phyloP scores from a whole-genome alignment of 352 stramenopile species.

The Pythium phragmitis region DNA sequence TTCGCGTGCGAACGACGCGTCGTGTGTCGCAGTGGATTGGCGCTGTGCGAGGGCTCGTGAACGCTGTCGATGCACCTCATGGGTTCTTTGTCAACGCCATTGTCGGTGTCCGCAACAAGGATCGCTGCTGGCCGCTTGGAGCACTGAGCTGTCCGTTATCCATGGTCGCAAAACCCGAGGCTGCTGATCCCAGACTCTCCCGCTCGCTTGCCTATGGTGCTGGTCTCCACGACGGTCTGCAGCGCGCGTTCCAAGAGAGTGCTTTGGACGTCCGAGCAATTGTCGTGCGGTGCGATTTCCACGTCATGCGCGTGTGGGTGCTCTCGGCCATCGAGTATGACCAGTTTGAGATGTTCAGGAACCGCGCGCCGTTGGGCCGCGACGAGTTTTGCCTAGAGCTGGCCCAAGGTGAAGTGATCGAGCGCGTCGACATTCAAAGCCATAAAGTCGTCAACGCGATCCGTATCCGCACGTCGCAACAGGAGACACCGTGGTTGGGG shows the following conservation, averaged over 20 bases:
- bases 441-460: conserved; percentile 27
- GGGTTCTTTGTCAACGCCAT: conserved; percentile 24
- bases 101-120: background rate
- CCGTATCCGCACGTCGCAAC: conserved; percentile 12
- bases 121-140: conserved; percentile 2
- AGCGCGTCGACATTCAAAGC: conserved; percentile 13
- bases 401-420: conserved; percentile 2
- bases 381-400: conserved; percentile 21
- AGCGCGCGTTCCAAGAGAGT: conserved; percentile 17
- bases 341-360: background rate
- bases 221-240: conserved; percentile 16
- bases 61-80: background rate
- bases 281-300: conserved; percentile 21
- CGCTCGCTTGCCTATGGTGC: conserved; percentile 6
- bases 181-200: background rate
- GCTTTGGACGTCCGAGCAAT: conserved; percentile 11
- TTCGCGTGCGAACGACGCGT: conserved; percentile 18
- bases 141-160: conserved; percentile 18
- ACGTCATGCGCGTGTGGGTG: conserved; percentile 25
- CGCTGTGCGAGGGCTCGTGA: background rate
- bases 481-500: conserved; percentile 23
- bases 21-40: conserved; percentile 12
- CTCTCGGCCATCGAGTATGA: conserved; percentile 10
- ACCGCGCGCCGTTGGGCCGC: conserved; percentile 4
- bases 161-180: background rate